These are phyloP conservation scores for Penicillium goetzii DNA, from an alignment of 495 filamentous ascomycete genomes.

Conservation along the genomic window DNA sequence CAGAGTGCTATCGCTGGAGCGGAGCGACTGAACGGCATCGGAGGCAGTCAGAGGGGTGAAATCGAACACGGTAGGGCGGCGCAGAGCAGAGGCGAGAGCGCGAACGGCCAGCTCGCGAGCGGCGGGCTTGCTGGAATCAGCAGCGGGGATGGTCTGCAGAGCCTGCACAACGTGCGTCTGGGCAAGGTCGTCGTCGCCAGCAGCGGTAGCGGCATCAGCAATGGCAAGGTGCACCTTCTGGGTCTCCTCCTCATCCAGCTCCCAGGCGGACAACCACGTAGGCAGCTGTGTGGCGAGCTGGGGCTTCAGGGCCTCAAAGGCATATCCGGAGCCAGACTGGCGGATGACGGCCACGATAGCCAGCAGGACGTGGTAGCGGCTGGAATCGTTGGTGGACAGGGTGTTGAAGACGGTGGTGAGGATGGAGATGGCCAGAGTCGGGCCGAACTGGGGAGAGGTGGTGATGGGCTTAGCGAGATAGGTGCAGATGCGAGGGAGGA, in stretches of 20 bases:
- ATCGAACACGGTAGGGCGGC: conserved; percentile 78
- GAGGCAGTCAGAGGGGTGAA: conserved; percentile 91
- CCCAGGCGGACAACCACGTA: conserved; percentile 82
- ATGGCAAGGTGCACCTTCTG: conserved; percentile 80
- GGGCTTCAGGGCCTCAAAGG: conserved; percentile 79
- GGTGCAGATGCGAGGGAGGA: conserved; percentile 82
- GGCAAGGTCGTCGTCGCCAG: conserved; percentile 74
- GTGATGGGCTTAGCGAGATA: conserved; percentile 85
- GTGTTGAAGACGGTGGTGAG: conserved; percentile 98
- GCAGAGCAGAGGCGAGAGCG: conserved; percentile 80
- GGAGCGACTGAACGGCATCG: conserved; percentile 83
- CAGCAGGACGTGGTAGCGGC: conserved; percentile 86
- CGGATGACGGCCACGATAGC: conserved; percentile 81
- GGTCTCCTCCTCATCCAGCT: conserved; percentile 75
- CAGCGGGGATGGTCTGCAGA: conserved; percentile 79
- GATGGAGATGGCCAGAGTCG: conserved; percentile 80
- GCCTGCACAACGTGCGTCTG: conserved; percentile 84
- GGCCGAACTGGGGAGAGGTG: conserved; percentile 81
- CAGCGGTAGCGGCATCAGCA: conserved; percentile 74
- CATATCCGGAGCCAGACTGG: conserved; percentile 62
- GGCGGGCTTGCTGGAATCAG: conserved; percentile 66
- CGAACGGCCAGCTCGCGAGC: conserved; percentile 82
- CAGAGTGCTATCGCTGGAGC: conserved; percentile 76
- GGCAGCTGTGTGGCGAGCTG: conserved; percentile 77
- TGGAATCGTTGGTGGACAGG: conserved; percentile 69